phyloP scores from a whole-genome alignment of 2,329 filamentous ascomycete genomes.

The Simplicillium aogashimaense region DNA sequence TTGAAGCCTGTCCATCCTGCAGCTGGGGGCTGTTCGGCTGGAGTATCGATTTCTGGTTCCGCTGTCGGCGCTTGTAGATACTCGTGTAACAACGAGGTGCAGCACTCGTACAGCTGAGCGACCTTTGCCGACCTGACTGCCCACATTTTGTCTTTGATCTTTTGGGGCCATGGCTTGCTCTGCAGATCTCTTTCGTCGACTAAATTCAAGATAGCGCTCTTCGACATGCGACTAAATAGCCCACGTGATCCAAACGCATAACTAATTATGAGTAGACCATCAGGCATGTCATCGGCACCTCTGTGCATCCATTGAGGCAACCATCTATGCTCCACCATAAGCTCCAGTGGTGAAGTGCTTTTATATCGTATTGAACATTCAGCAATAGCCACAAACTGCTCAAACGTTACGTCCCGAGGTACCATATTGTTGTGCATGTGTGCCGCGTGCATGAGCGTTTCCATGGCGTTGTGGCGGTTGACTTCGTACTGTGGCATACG shows the following conservation, averaged over 20 bases:
- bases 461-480: slow-evolving; percentile 29
- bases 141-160: slow-evolving; percentile 37
- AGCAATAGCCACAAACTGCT: slow-evolving; percentile 40
- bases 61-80: slow-evolving; percentile 26
- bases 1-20: slow-evolving; percentile 12
- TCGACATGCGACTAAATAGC: slow-evolving; percentile 39
- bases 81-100: slow-evolving; percentile 31
- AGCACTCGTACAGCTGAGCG: slow-evolving; percentile 38
- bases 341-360: slow-evolving; percentile 39
- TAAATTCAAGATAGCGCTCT: slow-evolving; percentile 36
- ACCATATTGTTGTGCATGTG: slow-evolving; percentile 37
- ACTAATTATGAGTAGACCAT: slow-evolving; percentile 39
- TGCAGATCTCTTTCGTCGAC: slow-evolving; percentile 31
- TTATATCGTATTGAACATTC: slow-evolving; percentile 39
- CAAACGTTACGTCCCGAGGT: slow-evolving; percentile 34
- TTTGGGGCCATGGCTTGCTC: slow-evolving; percentile 34
- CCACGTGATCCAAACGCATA: slow-evolving; percentile 40
- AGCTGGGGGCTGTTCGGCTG: slow-evolving; percentile 9
- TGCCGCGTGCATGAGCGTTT: slow-evolving; percentile 39
- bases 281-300: slow-evolving; percentile 35
- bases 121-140: slow-evolving; percentile 38
- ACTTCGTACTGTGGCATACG: slow-evolving; percentile 42
- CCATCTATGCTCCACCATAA: slow-evolving; percentile 40
- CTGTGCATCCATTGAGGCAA: slow-evolving; percentile 40
- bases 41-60: slow-evolving; percentile 9